A percentile compares a stretch with the other conserved stretches of the same genome.
Evolutionary conservation across 805 yeast species (phyloP).

Genomic region (Crinitomyces ghanaensis): DNA sequence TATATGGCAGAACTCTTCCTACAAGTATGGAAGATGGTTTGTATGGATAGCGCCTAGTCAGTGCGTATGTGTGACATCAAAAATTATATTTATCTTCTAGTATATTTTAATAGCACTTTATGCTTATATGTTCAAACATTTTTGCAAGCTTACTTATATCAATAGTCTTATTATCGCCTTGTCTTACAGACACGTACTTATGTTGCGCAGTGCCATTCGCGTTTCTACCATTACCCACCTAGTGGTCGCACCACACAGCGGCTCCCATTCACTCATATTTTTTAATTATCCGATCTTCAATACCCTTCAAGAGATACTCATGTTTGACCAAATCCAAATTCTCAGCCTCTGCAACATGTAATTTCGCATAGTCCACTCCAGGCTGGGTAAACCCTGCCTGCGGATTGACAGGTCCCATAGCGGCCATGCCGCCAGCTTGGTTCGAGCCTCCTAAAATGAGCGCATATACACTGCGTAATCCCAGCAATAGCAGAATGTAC

Average conservation of each 20-base stretch:
- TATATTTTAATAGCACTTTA: too few relatives aligned
- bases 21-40: conserved; percentile 67
- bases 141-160: background rate
- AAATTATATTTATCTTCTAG: too few relatives aligned
- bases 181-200: background rate
- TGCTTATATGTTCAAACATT: background rate
- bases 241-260: background rate
- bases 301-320: conserved; percentile 43
- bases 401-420: conserved; percentile 16
- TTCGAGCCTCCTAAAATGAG: conserved; percentile 44
- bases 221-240: too few relatives aligned
- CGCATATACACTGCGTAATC: conserved; percentile 68
- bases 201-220: too few relatives aligned
- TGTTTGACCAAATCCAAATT: conserved; percentile 54
- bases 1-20: conserved; percentile 68
- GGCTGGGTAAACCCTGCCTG: conserved; percentile 51
- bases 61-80: too few relatives aligned
- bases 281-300: conserved; percentile 42
- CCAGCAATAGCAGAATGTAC: conserved; percentile 84
- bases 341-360: conserved; percentile 63
- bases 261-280: conserved; percentile 3
- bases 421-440: conserved; percentile 22
- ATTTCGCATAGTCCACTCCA: conserved; percentile 38
- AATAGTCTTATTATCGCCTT: background rate
- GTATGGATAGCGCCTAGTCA: conserved; percentile 35